Evolutionary conservation across 148 eudicot species (phyloP).

Genomic region (Selenicereus undatus): DNA sequence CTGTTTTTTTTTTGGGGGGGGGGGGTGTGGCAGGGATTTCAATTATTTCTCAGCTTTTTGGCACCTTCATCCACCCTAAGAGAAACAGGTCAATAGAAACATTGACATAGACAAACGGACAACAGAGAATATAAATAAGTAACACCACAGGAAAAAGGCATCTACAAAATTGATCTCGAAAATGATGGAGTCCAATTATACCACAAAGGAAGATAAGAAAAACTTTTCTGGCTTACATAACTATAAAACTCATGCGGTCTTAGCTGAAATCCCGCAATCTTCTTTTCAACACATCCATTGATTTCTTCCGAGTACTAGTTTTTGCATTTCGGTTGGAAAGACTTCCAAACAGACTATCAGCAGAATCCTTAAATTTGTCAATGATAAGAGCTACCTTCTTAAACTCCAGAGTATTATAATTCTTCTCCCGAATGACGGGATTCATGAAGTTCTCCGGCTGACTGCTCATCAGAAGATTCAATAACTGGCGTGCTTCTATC

Average conservation of each 20-base stretch:
- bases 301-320: constrained; percentile 71
- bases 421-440: constrained; percentile 77
- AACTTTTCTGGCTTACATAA: constrained; percentile 21
- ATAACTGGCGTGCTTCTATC: constrained; percentile 72
- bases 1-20: background rate
- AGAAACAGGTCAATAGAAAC: constrained; percentile 14
- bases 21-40: background rate
- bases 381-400: constrained; percentile 78
- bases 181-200: constrained; percentile 13
- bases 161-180: constrained; percentile 18
- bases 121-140: constrained; percentile 7
- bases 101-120: constrained; percentile 3
- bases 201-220: constrained; percentile 8
- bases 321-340: constrained; percentile 78
- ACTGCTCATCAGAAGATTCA: constrained; percentile 80
- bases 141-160: constrained; percentile 15
- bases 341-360: constrained; percentile 87
- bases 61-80: background rate
- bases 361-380: constrained; percentile 84
- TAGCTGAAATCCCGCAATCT: constrained; percentile 76
- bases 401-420: constrained; percentile 67
- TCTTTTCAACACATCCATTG: constrained; percentile 75
- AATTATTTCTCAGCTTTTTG: background rate
- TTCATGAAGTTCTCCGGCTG: constrained; percentile 96
- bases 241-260: constrained; percentile 23